These are phyloP conservation scores for Peronosclerospora sorghi DNA, from an alignment of 352 stramenopile species.

Conservation along the genomic window DNA sequence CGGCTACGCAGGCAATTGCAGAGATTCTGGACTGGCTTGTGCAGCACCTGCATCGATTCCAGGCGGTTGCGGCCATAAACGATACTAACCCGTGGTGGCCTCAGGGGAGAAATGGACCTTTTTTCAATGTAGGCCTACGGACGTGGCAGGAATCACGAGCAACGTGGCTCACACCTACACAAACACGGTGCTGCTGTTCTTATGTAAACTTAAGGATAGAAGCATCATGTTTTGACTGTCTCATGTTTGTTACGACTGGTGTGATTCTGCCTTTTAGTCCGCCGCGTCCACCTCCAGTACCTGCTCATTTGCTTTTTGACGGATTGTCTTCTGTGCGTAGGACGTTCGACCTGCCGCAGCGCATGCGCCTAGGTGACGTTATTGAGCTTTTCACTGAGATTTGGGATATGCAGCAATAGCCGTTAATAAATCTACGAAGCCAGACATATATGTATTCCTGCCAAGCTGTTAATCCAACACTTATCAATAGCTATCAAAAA, in stretches of 20 bases:
- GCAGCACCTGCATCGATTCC: slow-evolving; percentile 75
- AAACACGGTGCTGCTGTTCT: slow-evolving; percentile 35
- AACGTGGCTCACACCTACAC: slow-evolving; percentile 61
- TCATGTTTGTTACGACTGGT: slow-evolving; percentile 1
- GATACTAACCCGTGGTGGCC: slow-evolving; percentile 79
- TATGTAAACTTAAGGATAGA: not conserved
- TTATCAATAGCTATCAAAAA: slow-evolving; percentile 22
- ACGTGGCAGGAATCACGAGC: slow-evolving; percentile 65
- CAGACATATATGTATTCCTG: slow-evolving; percentile 10
- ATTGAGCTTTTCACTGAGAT: slow-evolving; percentile 84
- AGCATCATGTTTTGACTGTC: slow-evolving; percentile 4
- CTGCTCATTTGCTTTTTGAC: slow-evolving; percentile 71
- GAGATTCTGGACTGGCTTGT: slow-evolving; percentile 82
- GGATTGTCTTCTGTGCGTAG: slow-evolving; percentile 76
- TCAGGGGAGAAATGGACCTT: slow-evolving; percentile 78
- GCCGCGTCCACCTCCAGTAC: slow-evolving; percentile 47
- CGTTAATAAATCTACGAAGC: slow-evolving; percentile 10
- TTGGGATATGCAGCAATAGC: slow-evolving; percentile 80
- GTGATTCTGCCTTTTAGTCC: slow-evolving; percentile 28
- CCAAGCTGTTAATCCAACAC: slow-evolving; percentile 24
- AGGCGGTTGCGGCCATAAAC: slow-evolving; percentile 57
- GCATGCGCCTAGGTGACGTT: slow-evolving; percentile 74
- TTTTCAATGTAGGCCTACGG: slow-evolving; percentile 70
- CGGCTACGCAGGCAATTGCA: slow-evolving; percentile 73
- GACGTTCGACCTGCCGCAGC: slow-evolving; percentile 80